Conservation (phyloP, 345 rosid genomes). For the Hypericum perforatum region DNA sequence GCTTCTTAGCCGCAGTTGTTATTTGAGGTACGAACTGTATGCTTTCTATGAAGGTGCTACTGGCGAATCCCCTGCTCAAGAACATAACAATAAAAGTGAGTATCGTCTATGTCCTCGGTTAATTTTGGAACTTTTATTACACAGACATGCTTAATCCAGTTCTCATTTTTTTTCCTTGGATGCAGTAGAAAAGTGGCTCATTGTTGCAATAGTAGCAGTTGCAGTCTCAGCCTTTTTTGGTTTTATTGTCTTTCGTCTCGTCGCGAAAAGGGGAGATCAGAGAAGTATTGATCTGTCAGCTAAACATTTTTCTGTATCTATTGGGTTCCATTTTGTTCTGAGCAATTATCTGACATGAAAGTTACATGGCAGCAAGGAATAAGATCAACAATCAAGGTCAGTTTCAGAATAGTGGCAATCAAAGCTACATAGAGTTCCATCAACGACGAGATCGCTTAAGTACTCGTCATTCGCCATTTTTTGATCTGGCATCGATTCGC, state of each 20-base stretch:
- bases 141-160: not conserved
- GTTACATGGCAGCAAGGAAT: slow-evolving; percentile 11
- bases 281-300: too few relatives aligned
- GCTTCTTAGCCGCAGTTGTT: slow-evolving; percentile 32
- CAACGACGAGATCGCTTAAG: not conserved
- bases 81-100: slow-evolving; percentile 13
- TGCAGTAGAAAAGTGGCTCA: too few relatives aligned
- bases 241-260: too few relatives aligned
- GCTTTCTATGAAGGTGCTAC: slow-evolving; percentile 19
- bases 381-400: slow-evolving; percentile 5
- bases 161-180: not conserved
- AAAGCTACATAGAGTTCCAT: not conserved
- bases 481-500: slow-evolving; percentile 20
- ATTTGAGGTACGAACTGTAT: slow-evolving; percentile 34
- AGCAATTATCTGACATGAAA: not conserved
- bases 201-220: too few relatives aligned
- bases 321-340: not conserved
- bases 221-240: too few relatives aligned
- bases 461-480: slow-evolving; percentile 9
- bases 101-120: slow-evolving; percentile 9
- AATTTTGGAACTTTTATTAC: too few relatives aligned
- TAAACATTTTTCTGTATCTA: too few relatives aligned
- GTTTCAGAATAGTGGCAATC: slow-evolving; percentile 3
- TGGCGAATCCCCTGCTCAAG: slow-evolving; percentile 1
- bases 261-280: too few relatives aligned